Percentiles rank a stretch among this genome's conserved stretches.
Conservation (phyloP, 257 asterid species). For the Lavandula angustifolia region DNA sequence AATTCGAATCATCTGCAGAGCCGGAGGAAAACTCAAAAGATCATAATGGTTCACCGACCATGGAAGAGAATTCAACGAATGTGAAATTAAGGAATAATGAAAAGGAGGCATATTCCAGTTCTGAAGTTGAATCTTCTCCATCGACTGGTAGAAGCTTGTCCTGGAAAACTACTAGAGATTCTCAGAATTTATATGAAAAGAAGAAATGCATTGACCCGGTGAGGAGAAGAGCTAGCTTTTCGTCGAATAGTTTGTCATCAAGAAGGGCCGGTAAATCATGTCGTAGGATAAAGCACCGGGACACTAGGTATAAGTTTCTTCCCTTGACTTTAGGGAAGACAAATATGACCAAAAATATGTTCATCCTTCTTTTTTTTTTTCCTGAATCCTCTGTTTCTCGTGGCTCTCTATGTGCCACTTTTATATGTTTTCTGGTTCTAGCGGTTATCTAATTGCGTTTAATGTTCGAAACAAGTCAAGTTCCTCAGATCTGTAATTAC, state of each 20-base stretch:
- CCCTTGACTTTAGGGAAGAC: too few species aligned
- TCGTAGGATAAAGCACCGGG: conserved; percentile 73
- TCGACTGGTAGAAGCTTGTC: conserved; percentile 79
- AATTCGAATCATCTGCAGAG: conserved; percentile 70
- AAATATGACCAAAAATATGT: too few species aligned
- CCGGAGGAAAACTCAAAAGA: conserved; percentile 47
- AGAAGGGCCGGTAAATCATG: conserved; percentile 85
- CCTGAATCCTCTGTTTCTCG: too few species aligned
- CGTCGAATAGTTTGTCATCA: conserved; percentile 53
- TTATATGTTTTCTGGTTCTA: too few species aligned
- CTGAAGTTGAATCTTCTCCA: conserved; percentile 70
- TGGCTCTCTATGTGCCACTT: too few species aligned
- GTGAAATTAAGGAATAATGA: conserved; percentile 48
- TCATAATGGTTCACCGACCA: conserved; percentile 36
- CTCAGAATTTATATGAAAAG: conserved; percentile 52
- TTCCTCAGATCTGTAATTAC: too few species aligned
- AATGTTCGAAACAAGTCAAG: too few species aligned
- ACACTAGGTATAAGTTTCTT: conserved; percentile 58
- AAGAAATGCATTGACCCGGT: conserved; percentile 56
- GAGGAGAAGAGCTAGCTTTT: conserved; percentile 63
- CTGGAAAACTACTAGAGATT: conserved; percentile 73
- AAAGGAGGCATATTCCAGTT: conserved; percentile 62
- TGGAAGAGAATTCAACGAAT: conserved; percentile 42
- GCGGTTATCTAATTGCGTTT: too few species aligned
- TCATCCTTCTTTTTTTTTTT: too few species aligned